Conservation (phyloP, 345 rosid species). For the Nephelium lappaceum region DNA sequence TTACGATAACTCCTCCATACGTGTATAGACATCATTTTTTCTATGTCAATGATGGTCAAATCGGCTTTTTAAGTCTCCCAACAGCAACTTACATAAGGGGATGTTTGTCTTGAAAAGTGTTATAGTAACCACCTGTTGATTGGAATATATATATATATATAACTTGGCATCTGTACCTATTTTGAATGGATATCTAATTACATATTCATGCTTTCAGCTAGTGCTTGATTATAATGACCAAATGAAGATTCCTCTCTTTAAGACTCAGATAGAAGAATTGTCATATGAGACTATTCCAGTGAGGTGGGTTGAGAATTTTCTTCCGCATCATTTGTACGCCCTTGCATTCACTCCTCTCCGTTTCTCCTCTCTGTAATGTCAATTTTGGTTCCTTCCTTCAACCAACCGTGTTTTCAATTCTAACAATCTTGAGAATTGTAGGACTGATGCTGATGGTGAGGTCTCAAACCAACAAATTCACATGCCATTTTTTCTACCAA, state of each 20-base stretch:
- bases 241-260: slow-evolving; percentile 41
- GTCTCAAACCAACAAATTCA: slow-evolving; percentile 40
- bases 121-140: no score
- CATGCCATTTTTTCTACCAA: slow-evolving; percentile 40
- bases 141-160: no score
- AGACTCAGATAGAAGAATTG: slow-evolving; percentile 10
- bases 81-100: no score
- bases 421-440: slow-evolving; percentile 7
- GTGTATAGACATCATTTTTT: no score
- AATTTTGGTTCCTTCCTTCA: no score
- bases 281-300: slow-evolving; percentile 8
- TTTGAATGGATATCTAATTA: background rate
- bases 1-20: no score
- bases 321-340: no score
- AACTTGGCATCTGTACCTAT: no score
- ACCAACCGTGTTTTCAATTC: background rate
- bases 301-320: slow-evolving; percentile 31
- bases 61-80: no score
- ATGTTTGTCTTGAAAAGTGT: no score
- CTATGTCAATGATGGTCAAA: no score
- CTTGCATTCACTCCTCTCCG: background rate
- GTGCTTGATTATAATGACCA: slow-evolving; percentile 49
- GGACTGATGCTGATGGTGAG: slow-evolving; percentile 42
- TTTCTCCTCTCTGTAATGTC: no score
- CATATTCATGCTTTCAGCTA: slow-evolving; percentile 30